Base-by-base conservation (phyloP, 371 early-diverging fungal genomes). In the Phascolomyces articulosus region DNA sequence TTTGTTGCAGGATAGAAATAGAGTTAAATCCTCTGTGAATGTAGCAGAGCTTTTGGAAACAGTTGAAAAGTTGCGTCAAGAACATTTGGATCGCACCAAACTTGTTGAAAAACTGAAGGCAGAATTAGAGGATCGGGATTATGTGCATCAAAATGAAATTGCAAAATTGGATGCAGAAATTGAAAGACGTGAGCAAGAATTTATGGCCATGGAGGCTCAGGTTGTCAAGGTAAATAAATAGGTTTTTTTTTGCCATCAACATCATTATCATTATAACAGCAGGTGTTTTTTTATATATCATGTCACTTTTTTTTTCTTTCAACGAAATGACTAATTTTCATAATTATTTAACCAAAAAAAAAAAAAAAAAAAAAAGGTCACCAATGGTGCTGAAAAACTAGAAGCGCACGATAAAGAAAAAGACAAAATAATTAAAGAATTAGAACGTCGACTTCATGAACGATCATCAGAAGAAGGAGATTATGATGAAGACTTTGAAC, bases 101-200 rank as follows among this genome's bases (percentile, higher is more conserved):
- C 23, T 40, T 28, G 31, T 65, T 41, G 58, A 65, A 49, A 63
- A 68, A 38, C 49, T 73, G 13, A 62, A 58, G 23, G 56, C 59
- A 15, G 59, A 65, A 38, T 40, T 62, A 13, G 55, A 55, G 16
- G 78, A 78, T n/a, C 26, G 51, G 24, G 70, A 65, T 21, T 54
- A 68, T n/a, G 40, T 55, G 23, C 59, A 67, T 53, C 70, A 69
- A 38, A 41, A 69, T 4, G 57, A 69, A 16, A 59, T 69, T 24
- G 54, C 49, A 38, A 49, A 60, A 29, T 31, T 79, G 23, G 55
- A 56, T 20, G 27, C 44, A 11, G 77, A 69, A 24, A 34, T 81
- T 6, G 69, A 75, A 38, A 59, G 68, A 20, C 69, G 76, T 8
- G 70, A 70, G 48, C 72, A 67, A 8, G 82, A 82, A 24, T 64